Evolutionary conservation across 176 grass and related monocot species (phyloP).

Genomic region (Ensete glaucum): DNA sequence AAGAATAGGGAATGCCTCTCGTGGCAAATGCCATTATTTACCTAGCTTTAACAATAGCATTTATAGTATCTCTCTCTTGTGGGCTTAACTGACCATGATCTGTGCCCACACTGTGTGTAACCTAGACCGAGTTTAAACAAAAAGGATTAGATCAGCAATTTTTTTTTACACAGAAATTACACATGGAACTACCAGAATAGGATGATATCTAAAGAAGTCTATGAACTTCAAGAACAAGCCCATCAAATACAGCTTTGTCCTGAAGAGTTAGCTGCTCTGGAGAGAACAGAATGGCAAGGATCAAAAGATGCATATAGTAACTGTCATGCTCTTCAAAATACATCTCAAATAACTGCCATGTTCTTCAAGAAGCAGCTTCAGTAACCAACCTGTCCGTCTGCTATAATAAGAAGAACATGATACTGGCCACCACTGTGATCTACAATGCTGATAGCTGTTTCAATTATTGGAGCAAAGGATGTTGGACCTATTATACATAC

Average conservation of each 20-base stretch:
- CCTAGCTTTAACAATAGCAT: conserved; percentile 23
- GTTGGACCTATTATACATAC: conserved; percentile 41
- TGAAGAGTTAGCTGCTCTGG: neutral
- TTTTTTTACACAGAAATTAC: neutral
- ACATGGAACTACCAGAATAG: neutral
- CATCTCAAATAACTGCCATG: neutral
- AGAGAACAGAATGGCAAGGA: neutral
- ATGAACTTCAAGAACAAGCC: neutral
- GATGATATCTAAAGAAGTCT: neutral
- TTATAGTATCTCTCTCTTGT: conserved; percentile 28
- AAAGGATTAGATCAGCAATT: neutral
- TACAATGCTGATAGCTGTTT: conserved; percentile 43
- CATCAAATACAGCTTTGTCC: neutral
- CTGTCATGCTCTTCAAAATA: neutral
- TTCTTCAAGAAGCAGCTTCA: neutral
- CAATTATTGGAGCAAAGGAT: conserved; percentile 61
- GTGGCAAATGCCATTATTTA: neutral
- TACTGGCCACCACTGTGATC: conserved; percentile 27
- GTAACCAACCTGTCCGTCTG: conserved; percentile 52
- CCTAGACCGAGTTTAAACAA: neutral
- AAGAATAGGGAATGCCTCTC: neutral
- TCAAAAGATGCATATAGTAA: neutral
- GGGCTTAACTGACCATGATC: conserved; percentile 15
- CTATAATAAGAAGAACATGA: conserved; percentile 77
- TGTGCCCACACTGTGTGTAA: neutral